Conservation (phyloP, 2,329 filamentous ascomycete species). For the Dothideomycetes sp. region DNA sequence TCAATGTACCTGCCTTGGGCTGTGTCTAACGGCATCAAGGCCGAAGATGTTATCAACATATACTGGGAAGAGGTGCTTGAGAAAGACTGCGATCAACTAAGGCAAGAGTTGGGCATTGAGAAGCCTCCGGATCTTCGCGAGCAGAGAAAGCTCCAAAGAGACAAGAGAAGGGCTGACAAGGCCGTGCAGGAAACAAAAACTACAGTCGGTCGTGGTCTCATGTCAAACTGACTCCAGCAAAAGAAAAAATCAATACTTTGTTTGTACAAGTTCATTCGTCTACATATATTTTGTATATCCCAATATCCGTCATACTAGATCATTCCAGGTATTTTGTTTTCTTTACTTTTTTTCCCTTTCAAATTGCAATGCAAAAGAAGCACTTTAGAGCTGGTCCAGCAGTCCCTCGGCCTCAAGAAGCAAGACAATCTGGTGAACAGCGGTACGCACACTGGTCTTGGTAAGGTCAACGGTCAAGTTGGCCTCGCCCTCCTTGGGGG, state of each 20-base stretch:
- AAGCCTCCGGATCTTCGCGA: slow-evolving; percentile 76
- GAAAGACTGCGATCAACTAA: slow-evolving; percentile 68
- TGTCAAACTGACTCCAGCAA: slow-evolving; percentile 12
- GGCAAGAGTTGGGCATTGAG: slow-evolving; percentile 71
- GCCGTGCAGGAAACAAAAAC: slow-evolving; percentile 28
- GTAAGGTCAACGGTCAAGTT: slow-evolving; percentile 77
- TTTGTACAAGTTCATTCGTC: slow-evolving; percentile 11
- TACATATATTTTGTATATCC: too few relatives aligned
- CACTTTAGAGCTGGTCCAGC: slow-evolving; percentile 55
- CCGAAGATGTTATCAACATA: slow-evolving; percentile 81
- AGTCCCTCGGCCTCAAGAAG: slow-evolving; percentile 83
- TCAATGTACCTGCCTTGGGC: slow-evolving; percentile 83
- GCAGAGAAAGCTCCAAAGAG: slow-evolving; percentile 61
- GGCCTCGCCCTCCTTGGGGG: slow-evolving; percentile 68
- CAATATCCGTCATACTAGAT: too few relatives aligned
- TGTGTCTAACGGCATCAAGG: slow-evolving; percentile 65
- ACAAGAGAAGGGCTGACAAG: slow-evolving; percentile 58
- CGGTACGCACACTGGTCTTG: slow-evolving; percentile 81
- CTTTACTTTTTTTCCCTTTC: neutral
- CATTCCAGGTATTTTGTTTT: neutral
- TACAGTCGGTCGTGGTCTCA: slow-evolving; percentile 13
- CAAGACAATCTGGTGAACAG: slow-evolving; percentile 93
- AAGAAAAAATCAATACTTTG: neutral
- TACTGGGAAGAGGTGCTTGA: slow-evolving; percentile 96
- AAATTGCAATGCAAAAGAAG: neutral